Percentiles rank a stretch among this genome's conserved stretches.
phyloP scores from a whole-genome alignment of 2,329 filamentous ascomycete genomes.

The Trichophyton equinum region DNA sequence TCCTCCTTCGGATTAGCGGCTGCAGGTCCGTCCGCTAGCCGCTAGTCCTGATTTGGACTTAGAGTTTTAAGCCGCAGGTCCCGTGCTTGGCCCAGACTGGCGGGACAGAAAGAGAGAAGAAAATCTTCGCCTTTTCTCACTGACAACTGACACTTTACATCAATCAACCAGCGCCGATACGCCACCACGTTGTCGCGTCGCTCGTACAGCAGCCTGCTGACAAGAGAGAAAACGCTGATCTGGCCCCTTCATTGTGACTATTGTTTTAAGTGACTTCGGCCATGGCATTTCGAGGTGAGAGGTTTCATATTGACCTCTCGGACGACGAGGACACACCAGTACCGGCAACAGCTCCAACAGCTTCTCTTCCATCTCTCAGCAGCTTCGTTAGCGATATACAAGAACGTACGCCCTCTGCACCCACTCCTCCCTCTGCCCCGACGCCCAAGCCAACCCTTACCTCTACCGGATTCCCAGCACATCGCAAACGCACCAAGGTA shows the following conservation, averaged over 20 bases:
- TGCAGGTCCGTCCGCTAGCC: constrained; percentile 22
- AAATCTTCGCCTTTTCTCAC: background rate
- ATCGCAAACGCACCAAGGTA: constrained; percentile 59
- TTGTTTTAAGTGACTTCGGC: background rate
- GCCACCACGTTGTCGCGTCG: background rate
- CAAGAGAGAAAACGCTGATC: background rate
- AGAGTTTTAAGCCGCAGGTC: constrained; percentile 16
- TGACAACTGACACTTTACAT: background rate
- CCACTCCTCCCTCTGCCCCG: constrained; percentile 22
- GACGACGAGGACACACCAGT: constrained; percentile 39
- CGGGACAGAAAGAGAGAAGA: background rate
- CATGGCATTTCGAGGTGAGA: constrained; percentile 46
- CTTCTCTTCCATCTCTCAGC: constrained; percentile 19
- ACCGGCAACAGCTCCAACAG: constrained; percentile 26
- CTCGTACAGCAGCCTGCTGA: background rate
- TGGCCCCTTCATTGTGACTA: too few relatives aligned
- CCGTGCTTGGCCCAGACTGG: constrained; percentile 5
- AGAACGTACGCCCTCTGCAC: constrained; percentile 52
- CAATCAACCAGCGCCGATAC: background rate
- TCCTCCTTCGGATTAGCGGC: constrained; percentile 12
- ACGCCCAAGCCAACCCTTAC: constrained; percentile 51
- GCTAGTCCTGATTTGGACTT: constrained; percentile 15
- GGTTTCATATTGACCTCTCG: constrained; percentile 49
- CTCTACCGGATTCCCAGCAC: constrained; percentile 70
- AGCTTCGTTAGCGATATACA: constrained; percentile 59